Evolutionary conservation across 805 yeast genomes (phyloP), one percentile per base, ranked within the genome.

Genomic region (Brettanomyces nanus): DNA sequence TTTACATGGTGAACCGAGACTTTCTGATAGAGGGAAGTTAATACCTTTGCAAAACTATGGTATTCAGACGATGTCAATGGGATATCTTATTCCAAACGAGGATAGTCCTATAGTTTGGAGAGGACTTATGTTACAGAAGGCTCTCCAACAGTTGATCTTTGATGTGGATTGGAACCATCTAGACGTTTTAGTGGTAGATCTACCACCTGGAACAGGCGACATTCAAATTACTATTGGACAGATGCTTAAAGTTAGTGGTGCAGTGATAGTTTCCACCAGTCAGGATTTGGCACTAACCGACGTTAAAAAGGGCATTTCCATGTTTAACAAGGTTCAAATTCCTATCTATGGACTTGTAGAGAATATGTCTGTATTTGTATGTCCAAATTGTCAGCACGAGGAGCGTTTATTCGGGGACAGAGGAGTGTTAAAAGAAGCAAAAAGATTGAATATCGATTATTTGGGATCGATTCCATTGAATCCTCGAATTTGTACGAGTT

Each of bases 171-270:
- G 95, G 95, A 44, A 43, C 13, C 63, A 66, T 20, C 53, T 85
- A 31, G 95, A 85, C 52, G 68, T 77, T 18, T 61, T 85, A 34
- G 80, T 85, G 2, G 63, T 85, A 9, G 95, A 85, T 49, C 72
- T 85, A 83, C 95, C 95, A 0, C 95, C 95, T 1, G 95, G 95
- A 3, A 85, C 95, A 0, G 95, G 95, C 15, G 95, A 85, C 53
- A 79, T 84, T 0, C 95, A 85, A 51, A 65, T 85, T 38, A 81
- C 94, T 0, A 66, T 85, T n/a, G 77, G 86, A 20, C 95, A 85
- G 56, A 81, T 77, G 48, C 55, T 82, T n/a, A 68, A 70, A 33
- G 73, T 85, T 0, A 82, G 78, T 48, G 95, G 95, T 0, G 85
- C 94, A 0, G 71, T 85, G 1, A 74, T 85, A 28, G 95, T 85